A percentile compares a stretch with the other conserved stretches of the same genome.
Evolutionary conservation across 2,329 filamentous ascomycete species (phyloP).

Genomic region (Paraconiothyrium sp.): DNA sequence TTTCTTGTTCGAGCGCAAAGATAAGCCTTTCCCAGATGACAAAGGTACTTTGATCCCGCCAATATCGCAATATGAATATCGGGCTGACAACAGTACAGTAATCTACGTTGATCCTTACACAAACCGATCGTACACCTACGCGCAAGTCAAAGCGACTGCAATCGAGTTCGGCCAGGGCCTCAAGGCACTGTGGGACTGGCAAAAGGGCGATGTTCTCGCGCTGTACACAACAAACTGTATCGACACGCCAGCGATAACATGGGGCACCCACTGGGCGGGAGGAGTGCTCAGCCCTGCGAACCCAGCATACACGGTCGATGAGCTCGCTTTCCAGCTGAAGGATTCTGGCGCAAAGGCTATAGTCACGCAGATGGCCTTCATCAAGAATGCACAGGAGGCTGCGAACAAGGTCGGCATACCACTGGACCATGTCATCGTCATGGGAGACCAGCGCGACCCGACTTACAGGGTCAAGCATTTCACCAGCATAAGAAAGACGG

Average conservation of each 20-base stretch:
- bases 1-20: slow-evolving; percentile 76
- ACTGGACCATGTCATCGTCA: slow-evolving; percentile 75
- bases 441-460: slow-evolving; percentile 75
- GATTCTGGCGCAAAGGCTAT: slow-evolving; percentile 79
- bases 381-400: slow-evolving; percentile 73
- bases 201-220: slow-evolving; percentile 82
- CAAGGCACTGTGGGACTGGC: slow-evolving; percentile 77
- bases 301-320: slow-evolving; percentile 83
- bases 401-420: slow-evolving; percentile 75
- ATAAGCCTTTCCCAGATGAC: slow-evolving; percentile 72
- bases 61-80: slow-evolving; percentile 3
- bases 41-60: slow-evolving; percentile 65
- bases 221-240: slow-evolving; percentile 88
- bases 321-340: slow-evolving; percentile 84
- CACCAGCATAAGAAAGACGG: slow-evolving; percentile 72
- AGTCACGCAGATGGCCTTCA: slow-evolving; percentile 74
- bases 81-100: slow-evolving; percentile 59
- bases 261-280: slow-evolving; percentile 84
- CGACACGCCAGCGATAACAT: slow-evolving; percentile 79
- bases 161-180: slow-evolving; percentile 83
- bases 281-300: slow-evolving; percentile 87
- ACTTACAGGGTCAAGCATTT: slow-evolving; percentile 74
- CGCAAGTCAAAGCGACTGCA: slow-evolving; percentile 71
- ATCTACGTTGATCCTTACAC: slow-evolving; percentile 82
- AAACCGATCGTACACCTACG: slow-evolving; percentile 74